These are phyloP conservation scores for Filobasidium floriforme DNA, from an alignment of 768 basidiomycete genomes.

Conservation along the genomic window DNA sequence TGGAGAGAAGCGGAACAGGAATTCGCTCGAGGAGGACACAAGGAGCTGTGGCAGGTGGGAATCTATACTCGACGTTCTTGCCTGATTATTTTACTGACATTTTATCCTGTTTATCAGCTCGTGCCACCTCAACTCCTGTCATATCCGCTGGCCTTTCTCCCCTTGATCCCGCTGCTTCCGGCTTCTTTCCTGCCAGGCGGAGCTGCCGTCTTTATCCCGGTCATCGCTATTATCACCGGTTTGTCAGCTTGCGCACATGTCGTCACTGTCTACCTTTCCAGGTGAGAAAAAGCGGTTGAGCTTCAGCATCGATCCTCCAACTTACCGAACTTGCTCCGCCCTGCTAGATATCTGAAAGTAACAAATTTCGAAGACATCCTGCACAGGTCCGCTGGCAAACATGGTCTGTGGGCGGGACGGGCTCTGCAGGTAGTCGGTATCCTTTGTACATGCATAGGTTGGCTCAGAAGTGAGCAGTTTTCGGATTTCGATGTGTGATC, in stretches of 20 bases:
- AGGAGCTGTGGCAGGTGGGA: constrained; percentile 12
- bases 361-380: constrained; percentile 40
- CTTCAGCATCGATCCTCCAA: neutral
- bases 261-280: constrained; percentile 41
- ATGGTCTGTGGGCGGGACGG: constrained; percentile 35
- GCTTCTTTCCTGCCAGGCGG: constrained; percentile 43
- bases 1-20: constrained; percentile 21
- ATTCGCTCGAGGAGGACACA: constrained; percentile 13
- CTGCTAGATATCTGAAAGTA: constrained; percentile 41
- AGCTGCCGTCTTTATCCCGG: constrained; percentile 39
- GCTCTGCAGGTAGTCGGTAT: constrained; percentile 28
- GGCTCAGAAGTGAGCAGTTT: constrained; percentile 34
- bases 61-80: too few relatives aligned
- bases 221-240: constrained; percentile 33
- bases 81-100: neutral
- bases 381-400: constrained; percentile 28
- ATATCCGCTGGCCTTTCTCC: constrained; percentile 40
- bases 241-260: constrained; percentile 41
- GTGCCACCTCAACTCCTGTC: constrained; percentile 39
- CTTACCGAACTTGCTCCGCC: neutral
- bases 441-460: constrained; percentile 33
- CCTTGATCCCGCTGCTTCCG: constrained; percentile 35
- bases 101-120: constrained; percentile 24
- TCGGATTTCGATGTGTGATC: neutral
- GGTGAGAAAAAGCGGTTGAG: constrained; percentile 25